Base-by-base conservation (phyloP, 78 protist genomes). In the Dictyostelium intermedium region DNA sequence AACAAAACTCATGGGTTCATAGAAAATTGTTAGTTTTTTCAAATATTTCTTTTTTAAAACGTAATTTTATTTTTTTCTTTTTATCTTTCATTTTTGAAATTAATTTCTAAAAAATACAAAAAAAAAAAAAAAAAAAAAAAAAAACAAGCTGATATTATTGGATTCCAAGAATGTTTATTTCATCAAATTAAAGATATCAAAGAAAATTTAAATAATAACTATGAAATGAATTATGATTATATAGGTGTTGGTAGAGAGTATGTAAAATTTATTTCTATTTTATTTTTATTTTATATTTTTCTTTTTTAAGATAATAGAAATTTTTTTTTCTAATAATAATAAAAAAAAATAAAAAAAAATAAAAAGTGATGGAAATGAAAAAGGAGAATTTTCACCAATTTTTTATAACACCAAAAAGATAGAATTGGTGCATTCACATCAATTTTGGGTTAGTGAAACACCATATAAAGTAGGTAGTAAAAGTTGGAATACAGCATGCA, bases 301-400 rank as follows among this genome's bases (percentile, higher is more conserved):
- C 16, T 50, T 50, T 50, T 45, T 45, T n/a, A n/a, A n/a, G n/a
- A n/a, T n/a, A n/a, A n/a, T n/a, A n/a, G n/a, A n/a, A n/a, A n/a
- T n/a, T n/a, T n/a, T n/a, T n/a, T n/a, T n/a, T n/a, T n/a, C n/a
- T 39, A 39, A 39, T 39, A 39, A 39, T 16, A 50, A 18, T 3
- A 53, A 53, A 53, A 53, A 56, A 56, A 56, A 20, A 56, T 20
- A 45, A 45, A 45, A 45, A 45, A 45, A 45, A 45, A 45, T 8
- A 45, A 9, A 45, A 9, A 56, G 66, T 34, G 96, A 92, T 56
- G 96, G 96, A 7, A 20, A 43, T 6, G 32, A 16, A 25, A 16
- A 41, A 5, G 95, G 95, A 30, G 96, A 92, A 60, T 86, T 41
- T 32, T 86, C 96, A 35, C 83, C 96, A 9, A 92, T 92, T 16